phyloP scores from a whole-genome alignment of 2,329 filamentous ascomycete genomes.

The Aspergillus sp. region DNA sequence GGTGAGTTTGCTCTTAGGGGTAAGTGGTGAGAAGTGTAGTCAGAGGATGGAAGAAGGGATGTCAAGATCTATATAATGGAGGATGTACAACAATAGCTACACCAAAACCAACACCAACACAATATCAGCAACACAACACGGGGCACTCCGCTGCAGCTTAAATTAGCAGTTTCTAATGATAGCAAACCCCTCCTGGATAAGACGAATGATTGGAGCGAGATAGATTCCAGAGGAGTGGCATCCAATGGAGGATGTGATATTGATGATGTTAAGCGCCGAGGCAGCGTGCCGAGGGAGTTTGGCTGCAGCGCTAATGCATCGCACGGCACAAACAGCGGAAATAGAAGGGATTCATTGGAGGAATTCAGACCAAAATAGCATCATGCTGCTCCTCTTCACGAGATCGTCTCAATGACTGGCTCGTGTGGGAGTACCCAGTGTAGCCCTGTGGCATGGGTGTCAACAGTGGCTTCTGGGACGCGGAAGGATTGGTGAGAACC shows the following conservation, averaged over 20 bases:
- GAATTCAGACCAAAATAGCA: constrained; percentile 2
- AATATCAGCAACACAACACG: neutral
- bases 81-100: neutral
- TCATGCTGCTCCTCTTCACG: neutral
- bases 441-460: neutral
- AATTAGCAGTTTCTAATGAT: constrained; percentile 15
- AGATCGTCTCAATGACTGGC: no score
- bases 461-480: neutral
- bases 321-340: neutral
- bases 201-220: constrained; percentile 1
- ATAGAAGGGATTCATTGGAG: neutral
- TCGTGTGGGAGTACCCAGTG: no score
- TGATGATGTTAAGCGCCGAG: constrained; percentile 16
- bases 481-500: constrained; percentile 30
- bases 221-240: constrained; percentile 8
- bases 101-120: neutral
- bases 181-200: constrained; percentile 9
- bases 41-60: neutral
- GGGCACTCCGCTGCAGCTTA: neutral
- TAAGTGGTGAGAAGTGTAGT: neutral
- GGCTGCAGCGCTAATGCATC: neutral
- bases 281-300: neutral
- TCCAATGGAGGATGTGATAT: constrained; percentile 10
- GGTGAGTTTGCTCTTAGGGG: neutral
- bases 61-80: neutral